A percentile compares a stretch with the other conserved stretches of the same genome.
These are phyloP conservation scores for Macrolepiota dolichaula DNA, from an alignment of 768 basidiomycete genomes.

Conservation along the genomic window DNA sequence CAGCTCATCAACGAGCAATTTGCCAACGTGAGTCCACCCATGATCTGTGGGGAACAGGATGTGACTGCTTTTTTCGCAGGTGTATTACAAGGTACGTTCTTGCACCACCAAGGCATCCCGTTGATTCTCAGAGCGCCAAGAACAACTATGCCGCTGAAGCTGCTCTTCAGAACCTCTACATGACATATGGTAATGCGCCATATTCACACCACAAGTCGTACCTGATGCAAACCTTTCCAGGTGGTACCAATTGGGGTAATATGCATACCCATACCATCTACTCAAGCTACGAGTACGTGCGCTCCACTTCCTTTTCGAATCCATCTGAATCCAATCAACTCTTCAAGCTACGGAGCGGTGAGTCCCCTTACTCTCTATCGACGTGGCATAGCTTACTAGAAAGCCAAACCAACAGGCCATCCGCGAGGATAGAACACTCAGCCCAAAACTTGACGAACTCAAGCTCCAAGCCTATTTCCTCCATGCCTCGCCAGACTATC, in stretches of 20 bases:
- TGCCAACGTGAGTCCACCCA: slow-evolving; percentile 24
- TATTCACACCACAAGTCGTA: not conserved
- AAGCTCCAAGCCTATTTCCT: slow-evolving; percentile 66
- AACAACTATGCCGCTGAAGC: slow-evolving; percentile 34
- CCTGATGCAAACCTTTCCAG: slow-evolving; percentile 10
- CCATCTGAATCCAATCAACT: not conserved
- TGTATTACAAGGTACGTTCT: not conserved
- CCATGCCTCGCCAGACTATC: slow-evolving; percentile 60
- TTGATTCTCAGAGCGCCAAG: slow-evolving; percentile 13
- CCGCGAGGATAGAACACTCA: slow-evolving; percentile 52
- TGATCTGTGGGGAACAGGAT: too few species aligned
- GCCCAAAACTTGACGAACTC: slow-evolving; percentile 58
- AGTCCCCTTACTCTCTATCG: slow-evolving; percentile 15
- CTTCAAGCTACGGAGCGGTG: slow-evolving; percentile 1
- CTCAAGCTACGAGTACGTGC: slow-evolving; percentile 33
- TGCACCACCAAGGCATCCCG: not conserved
- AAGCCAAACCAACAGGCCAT: slow-evolving; percentile 31
- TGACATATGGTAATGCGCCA: slow-evolving; percentile 28
- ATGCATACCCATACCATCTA: slow-evolving; percentile 34
- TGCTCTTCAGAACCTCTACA: slow-evolving; percentile 31
- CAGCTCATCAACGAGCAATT: slow-evolving; percentile 34
- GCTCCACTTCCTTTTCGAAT: not conserved
- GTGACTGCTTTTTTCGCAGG: not conserved
- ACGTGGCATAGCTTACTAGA: slow-evolving; percentile 20
- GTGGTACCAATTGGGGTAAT: slow-evolving; percentile 36